Conservation (phyloP, 345 rosid species). For the Aquilaria sinensis region DNA sequence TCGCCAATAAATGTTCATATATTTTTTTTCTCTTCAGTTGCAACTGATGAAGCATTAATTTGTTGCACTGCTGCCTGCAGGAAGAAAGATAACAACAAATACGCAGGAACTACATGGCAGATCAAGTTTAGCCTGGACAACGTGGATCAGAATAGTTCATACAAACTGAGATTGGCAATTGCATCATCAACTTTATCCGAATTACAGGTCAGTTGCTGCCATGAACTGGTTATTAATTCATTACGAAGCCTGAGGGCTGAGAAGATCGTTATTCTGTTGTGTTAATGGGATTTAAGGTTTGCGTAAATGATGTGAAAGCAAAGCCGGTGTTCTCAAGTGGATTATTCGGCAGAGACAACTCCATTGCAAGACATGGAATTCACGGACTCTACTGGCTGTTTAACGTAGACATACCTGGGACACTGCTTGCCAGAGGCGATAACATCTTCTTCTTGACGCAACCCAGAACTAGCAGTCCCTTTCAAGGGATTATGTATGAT, state of each 20-base stretch:
- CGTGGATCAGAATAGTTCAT: conserved; percentile 28
- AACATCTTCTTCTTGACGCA: conserved; percentile 59
- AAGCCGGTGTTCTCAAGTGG: conserved; percentile 59
- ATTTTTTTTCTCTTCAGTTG: neutral
- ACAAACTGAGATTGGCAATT: conserved; percentile 58
- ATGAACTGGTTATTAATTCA: neutral
- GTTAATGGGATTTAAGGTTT: conserved; percentile 29
- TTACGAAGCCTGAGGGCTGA: neutral
- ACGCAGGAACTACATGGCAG: conserved; percentile 69
- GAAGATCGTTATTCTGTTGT: too few relatives aligned
- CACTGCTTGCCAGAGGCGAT: conserved; percentile 44
- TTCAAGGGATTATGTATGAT: conserved; percentile 84
- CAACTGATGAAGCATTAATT: neutral
- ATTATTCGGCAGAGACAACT: conserved; percentile 66
- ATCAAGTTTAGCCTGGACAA: conserved; percentile 47
- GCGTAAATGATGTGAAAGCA: conserved; percentile 43
- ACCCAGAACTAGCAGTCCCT: conserved; percentile 45
- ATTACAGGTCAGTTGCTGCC: conserved; percentile 43
- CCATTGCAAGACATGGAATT: conserved; percentile 88
- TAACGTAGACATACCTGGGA: conserved; percentile 44
- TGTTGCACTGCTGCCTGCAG: conserved; percentile 15
- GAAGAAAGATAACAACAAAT: conserved; percentile 36
- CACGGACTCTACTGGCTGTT: conserved; percentile 86
- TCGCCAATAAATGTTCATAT: neutral
- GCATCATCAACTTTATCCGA: conserved; percentile 71